Percentiles rank a stretch among this genome's conserved stretches.
These are phyloP conservation scores for Rehmannia glutinosa DNA, from an alignment of 257 asterid species.

Conservation along the genomic window DNA sequence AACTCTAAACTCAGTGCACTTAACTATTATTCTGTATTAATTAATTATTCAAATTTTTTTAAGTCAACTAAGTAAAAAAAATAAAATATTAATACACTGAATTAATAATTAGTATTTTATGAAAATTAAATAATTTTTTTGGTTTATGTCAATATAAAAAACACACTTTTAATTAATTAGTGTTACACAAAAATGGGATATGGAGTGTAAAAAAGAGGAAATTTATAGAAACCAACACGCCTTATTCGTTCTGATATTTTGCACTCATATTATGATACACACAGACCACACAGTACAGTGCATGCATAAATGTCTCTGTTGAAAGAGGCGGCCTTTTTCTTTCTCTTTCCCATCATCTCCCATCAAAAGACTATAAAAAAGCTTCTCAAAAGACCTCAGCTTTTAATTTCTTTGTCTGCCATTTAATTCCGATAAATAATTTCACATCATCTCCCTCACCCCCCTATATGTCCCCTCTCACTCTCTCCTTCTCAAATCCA, in stretches of 20 bases:
- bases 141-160: too few species aligned
- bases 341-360: slow-evolving; percentile 49
- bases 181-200: neutral
- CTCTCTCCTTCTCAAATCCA: slow-evolving; percentile 3
- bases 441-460: slow-evolving; percentile 29
- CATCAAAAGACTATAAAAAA: slow-evolving; percentile 47
- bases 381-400: slow-evolving; percentile 51
- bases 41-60: too few species aligned
- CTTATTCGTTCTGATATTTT: neutral
- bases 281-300: slow-evolving; percentile 10
- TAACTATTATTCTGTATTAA: too few species aligned
- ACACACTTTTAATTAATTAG: too few species aligned
- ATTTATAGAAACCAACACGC: neutral
- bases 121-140: too few species aligned
- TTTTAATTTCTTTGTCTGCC: slow-evolving; percentile 87
- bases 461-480: neutral
- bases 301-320: slow-evolving; percentile 31
- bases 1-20: too few species aligned
- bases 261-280: neutral
- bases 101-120: too few species aligned
- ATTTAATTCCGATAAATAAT: slow-evolving; percentile 46
- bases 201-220: neutral
- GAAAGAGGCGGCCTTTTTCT: slow-evolving; percentile 20
- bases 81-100: too few species aligned
- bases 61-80: too few species aligned